These are phyloP conservation scores for Dalbergia oliveri DNA, from an alignment of 306 rosid species.

Conservation along the genomic window DNA sequence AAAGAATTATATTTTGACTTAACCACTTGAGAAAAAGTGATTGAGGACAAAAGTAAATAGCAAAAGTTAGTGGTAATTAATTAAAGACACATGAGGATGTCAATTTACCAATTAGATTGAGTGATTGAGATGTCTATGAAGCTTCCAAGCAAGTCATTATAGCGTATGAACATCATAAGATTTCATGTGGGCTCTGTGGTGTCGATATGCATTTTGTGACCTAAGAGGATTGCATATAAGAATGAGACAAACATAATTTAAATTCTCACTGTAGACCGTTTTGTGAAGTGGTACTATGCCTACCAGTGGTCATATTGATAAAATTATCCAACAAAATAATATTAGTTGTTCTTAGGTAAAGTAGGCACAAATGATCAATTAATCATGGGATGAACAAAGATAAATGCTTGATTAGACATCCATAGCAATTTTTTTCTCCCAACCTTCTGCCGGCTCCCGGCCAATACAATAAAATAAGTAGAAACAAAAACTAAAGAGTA, in stretches of 20 bases:
- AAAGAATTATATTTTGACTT: conserved; percentile 49
- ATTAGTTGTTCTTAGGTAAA: conserved; percentile 50
- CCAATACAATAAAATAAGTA: conserved; percentile 12
- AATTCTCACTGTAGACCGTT: conserved; percentile 37
- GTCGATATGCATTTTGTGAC: conserved; percentile 54
- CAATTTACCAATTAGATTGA: conserved; percentile 45
- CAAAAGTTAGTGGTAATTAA: conserved; percentile 42
- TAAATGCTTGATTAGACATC: conserved; percentile 49
- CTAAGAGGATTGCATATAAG: conserved; percentile 41
- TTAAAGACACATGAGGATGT: conserved; percentile 20
- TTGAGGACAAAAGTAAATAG: conserved; percentile 41
- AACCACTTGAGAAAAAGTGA: conserved; percentile 36
- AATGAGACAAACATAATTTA: conserved; percentile 10
- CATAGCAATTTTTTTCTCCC: conserved; percentile 32
- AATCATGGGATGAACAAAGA: conserved; percentile 25
- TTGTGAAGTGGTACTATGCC: conserved; percentile 48
- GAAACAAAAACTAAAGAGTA: too few relatives aligned
- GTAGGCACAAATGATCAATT: conserved; percentile 44
- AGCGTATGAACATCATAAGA: conserved; percentile 50
- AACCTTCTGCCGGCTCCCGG: background rate
- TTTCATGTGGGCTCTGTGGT: conserved; percentile 50
- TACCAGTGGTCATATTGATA: conserved; percentile 46
- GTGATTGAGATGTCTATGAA: conserved; percentile 47
- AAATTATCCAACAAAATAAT: conserved; percentile 48
- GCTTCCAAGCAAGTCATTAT: conserved; percentile 52